phyloP scores from a whole-genome alignment of 2,329 filamentous ascomycete genomes.

The Byssothecium circinans region DNA sequence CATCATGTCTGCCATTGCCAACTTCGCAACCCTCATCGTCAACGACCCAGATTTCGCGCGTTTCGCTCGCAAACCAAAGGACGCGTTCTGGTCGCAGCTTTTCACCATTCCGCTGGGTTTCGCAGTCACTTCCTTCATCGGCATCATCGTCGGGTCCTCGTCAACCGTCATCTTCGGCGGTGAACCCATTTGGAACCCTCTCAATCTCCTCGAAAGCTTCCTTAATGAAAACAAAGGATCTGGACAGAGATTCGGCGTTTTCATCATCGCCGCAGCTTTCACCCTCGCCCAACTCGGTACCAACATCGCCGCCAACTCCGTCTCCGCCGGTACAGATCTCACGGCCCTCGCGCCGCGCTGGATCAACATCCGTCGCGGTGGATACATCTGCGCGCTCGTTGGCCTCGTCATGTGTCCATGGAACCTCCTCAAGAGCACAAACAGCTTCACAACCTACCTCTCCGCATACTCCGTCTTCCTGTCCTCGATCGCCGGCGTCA shows the following conservation, averaged over 20 bases:
- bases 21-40: constrained; percentile 83
- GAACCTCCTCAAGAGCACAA: constrained; percentile 72
- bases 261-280: constrained; percentile 55
- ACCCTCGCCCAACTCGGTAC: constrained; percentile 80
- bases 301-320: constrained; percentile 84
- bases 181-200: constrained; percentile 47
- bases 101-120: constrained; percentile 54
- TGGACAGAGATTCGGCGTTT: constrained; percentile 52
- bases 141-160: constrained; percentile 55
- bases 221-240: constrained; percentile 44
- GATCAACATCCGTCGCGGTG: constrained; percentile 82
- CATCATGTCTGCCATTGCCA: constrained; percentile 86
- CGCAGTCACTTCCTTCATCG: constrained; percentile 76
- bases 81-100: constrained; percentile 80
- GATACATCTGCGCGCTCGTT: constrained; percentile 79
- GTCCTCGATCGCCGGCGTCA: constrained; percentile 91
- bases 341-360: constrained; percentile 77
- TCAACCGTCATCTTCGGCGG: constrained; percentile 49
- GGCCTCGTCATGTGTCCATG: constrained; percentile 87
- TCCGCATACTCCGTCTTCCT: constrained; percentile 92
- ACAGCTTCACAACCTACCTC: constrained; percentile 88
- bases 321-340: constrained; percentile 81
- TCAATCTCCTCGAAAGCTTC: constrained; percentile 46
- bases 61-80: constrained; percentile 74
- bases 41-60: constrained; percentile 83